Evolutionary conservation across 2,329 filamentous ascomycete genomes (phyloP).

Genomic region (Plenodomus tracheiphilus): DNA sequence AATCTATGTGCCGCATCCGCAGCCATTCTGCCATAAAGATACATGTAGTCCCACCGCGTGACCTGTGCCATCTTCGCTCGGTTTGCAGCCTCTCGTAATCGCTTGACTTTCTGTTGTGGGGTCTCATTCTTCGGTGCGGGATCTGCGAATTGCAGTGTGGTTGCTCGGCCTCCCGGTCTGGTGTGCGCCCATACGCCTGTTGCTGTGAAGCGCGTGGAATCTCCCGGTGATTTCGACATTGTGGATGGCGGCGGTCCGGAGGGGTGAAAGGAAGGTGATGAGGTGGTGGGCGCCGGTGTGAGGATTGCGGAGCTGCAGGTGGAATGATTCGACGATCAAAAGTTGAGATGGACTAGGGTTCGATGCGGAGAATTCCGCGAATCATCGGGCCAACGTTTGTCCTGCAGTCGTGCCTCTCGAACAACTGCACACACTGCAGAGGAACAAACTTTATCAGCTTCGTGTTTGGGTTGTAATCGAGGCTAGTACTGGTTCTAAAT

Average conservation of each 20-base stretch:
- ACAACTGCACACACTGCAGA: not conserved
- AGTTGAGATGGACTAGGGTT: conserved; percentile 31
- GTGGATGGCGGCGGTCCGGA: conserved; percentile 10
- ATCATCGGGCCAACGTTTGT: conserved; percentile 13
- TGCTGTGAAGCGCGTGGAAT: conserved; percentile 78
- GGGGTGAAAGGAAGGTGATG: conserved; percentile 3
- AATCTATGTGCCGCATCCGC: conserved; percentile 65
- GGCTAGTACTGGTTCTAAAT: not conserved
- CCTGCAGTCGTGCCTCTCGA: conserved; percentile 4
- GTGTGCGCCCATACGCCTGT: conserved; percentile 71
- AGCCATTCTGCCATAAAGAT: conserved; percentile 41
- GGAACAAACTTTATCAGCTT: not conserved
- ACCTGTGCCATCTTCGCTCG: conserved; percentile 54
- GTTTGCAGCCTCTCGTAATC: conserved; percentile 54
- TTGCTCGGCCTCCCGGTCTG: conserved; percentile 55
- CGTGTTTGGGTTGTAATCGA: not conserved
- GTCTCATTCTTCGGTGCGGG: conserved; percentile 54
- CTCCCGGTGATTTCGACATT: conserved; percentile 70
- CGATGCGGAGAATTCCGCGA: conserved; percentile 37
- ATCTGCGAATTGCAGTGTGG: conserved; percentile 45
- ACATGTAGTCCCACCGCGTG: conserved; percentile 55
- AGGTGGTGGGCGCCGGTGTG: conserved; percentile 11
- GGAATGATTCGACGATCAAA: conserved; percentile 38
- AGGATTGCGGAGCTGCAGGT: conserved; percentile 25
- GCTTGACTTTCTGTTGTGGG: conserved; percentile 57